These are phyloP conservation scores for Fusarium sp. DNA, from an alignment of 2,329 filamentous ascomycete genomes.

Conservation along the genomic window DNA sequence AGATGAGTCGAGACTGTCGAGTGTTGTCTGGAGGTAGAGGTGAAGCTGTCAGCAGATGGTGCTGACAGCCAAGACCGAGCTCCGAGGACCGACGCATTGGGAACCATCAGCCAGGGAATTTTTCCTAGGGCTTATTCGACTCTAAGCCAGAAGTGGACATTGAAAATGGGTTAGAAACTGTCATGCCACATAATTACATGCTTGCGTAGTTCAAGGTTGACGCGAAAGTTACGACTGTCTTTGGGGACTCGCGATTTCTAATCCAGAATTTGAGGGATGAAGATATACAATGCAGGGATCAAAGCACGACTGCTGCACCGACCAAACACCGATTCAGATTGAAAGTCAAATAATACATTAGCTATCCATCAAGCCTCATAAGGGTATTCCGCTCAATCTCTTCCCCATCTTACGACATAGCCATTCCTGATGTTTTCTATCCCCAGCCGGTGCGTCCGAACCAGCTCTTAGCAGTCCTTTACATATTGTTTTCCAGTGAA, in stretches of 20 bases:
- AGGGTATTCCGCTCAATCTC: background rate
- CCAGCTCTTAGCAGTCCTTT: background rate
- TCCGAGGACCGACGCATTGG: background rate
- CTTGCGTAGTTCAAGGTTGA: accelerated
- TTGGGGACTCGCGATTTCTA: background rate
- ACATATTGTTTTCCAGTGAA: background rate
- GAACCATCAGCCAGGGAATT: background rate
- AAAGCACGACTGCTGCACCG: accelerated
- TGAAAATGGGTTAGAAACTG: background rate
- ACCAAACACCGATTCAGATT: background rate
- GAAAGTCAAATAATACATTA: background rate
- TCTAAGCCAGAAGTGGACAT: accelerated
- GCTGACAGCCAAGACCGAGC: background rate
- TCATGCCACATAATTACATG: background rate
- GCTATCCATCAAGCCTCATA: background rate
- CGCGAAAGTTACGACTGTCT: too few species aligned
- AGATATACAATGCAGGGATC: background rate
- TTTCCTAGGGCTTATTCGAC: background rate
- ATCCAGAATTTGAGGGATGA: accelerated
- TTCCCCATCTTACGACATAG: too few species aligned
- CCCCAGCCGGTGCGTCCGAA: background rate
- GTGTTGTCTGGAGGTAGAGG: background rate
- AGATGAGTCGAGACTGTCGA: background rate
- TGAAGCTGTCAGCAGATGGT: background rate
- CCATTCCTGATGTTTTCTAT: background rate